Evolutionary conservation across 805 yeast species (phyloP).

Genomic region (Zygoascus tannicola): DNA sequence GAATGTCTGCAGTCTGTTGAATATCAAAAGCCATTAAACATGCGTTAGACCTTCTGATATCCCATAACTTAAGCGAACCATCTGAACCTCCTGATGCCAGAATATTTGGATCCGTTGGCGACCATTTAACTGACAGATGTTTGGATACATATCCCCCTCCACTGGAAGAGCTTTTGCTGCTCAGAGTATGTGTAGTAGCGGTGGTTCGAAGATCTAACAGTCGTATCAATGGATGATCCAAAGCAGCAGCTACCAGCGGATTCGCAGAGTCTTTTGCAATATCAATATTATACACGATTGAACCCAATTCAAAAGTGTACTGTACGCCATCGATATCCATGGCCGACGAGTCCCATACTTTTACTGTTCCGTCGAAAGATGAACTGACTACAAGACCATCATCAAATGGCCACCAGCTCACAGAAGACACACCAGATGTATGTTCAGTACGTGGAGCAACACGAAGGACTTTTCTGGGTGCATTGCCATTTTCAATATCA

Average conservation of each 20-base stretch:
- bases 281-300: constrained; percentile 60
- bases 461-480: neutral
- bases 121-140: constrained; percentile 60
- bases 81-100: constrained; percentile 75
- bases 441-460: constrained; percentile 36
- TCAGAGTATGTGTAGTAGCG: constrained; percentile 61
- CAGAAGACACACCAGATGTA: constrained; percentile 58
- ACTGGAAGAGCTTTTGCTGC: constrained; percentile 8
- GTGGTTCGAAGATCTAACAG: constrained; percentile 66
- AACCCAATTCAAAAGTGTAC: constrained; percentile 52
- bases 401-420: constrained; percentile 86
- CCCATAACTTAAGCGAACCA: constrained; percentile 82
- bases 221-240: constrained; percentile 60
- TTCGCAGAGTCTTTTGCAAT: constrained; percentile 38
- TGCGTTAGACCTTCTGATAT: constrained; percentile 57
- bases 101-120: constrained; percentile 50
- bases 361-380: constrained; percentile 68
- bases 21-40: constrained; percentile 58
- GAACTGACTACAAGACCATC: constrained; percentile 77
- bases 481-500: constrained; percentile 5
- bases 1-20: constrained; percentile 33
- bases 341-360: constrained; percentile 70
- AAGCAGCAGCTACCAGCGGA: constrained; percentile 59
- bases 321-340: constrained; percentile 42
- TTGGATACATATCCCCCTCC: constrained; percentile 46